phyloP scores from a whole-genome alignment of 2,329 filamentous ascomycete genomes.

The Penicillium sp. region DNA sequence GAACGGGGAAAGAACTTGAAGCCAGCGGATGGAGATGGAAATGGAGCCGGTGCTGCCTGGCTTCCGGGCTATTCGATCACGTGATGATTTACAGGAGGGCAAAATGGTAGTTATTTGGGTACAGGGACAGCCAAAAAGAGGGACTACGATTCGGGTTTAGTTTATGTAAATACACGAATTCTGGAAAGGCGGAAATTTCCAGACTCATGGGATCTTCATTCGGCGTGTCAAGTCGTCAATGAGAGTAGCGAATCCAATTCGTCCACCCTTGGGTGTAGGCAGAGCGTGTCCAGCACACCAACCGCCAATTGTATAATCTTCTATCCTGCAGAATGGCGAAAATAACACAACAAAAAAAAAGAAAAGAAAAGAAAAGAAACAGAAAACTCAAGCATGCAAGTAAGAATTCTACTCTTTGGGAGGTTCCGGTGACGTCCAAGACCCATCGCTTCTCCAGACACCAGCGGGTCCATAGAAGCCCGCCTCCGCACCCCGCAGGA shows the following conservation, averaged over 20 bases:
- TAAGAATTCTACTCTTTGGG: not conserved
- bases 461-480: constrained; percentile 45
- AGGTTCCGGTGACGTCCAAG: constrained; percentile 36
- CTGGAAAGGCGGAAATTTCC: not conserved
- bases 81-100: too few species aligned
- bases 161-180: not conserved
- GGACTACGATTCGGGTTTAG: not conserved
- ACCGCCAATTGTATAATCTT: constrained; percentile 16
- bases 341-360: not conserved
- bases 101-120: too few species aligned
- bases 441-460: constrained; percentile 44
- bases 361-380: too few species aligned
- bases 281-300: constrained; percentile 27
- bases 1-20: too few species aligned
- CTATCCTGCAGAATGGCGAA: constrained; percentile 13
- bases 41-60: not conserved
- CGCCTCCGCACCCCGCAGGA: constrained; percentile 46
- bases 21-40: not conserved
- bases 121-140: too few species aligned
- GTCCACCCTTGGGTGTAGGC: constrained; percentile 9
- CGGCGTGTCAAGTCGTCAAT: constrained; percentile 11
- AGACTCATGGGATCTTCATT: constrained; percentile 13
- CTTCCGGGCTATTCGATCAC: not conserved
- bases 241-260: constrained; percentile 1
- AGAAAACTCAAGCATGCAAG: not conserved